Conservation (phyloP, 805 yeast species). For the Ogataea pilisensis region DNA sequence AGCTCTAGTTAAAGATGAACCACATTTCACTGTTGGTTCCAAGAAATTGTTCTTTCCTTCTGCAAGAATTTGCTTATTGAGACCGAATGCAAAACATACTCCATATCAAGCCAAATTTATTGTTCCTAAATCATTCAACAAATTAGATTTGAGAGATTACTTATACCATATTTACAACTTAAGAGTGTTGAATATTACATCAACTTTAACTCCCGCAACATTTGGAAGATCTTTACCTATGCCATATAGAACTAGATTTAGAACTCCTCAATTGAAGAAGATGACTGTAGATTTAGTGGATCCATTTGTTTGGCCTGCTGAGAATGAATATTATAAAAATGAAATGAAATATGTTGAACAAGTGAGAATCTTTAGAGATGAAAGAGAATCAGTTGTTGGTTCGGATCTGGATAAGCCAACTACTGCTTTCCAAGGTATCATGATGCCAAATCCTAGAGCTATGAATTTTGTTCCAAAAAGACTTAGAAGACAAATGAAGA, state of each 20-base stretch:
- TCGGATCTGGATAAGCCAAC: conserved; percentile 68
- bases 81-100: conserved; percentile 94
- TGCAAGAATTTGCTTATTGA: conserved; percentile 71
- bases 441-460: conserved; percentile 50
- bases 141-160: conserved; percentile 91
- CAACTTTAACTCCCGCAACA: conserved; percentile 73
- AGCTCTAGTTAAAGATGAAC: conserved; percentile 55
- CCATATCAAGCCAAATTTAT: conserved; percentile 96
- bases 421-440: conserved; percentile 70
- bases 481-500: conserved; percentile 42
- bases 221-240: conserved; percentile 53
- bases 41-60: conserved; percentile 77
- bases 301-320: conserved; percentile 94
- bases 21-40: conserved; percentile 83
- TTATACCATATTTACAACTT: conserved; percentile 86
- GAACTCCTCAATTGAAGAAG: conserved; percentile 80
- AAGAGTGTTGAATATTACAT: conserved; percentile 83
- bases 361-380: conserved; percentile 48
- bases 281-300: conserved; percentile 96
- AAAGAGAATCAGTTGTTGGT: conserved; percentile 47
- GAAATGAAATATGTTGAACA: conserved; percentile 38
- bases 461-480: conserved; percentile 59
- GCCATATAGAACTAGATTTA: conserved; percentile 60
- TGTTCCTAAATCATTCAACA: conserved; percentile 91
- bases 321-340: conserved; percentile 31